Evolutionary conservation across 2,329 filamentous ascomycete species (phyloP), one percentile per base, ranked within the genome.

Genomic region (Cordyceps militaris): DNA sequence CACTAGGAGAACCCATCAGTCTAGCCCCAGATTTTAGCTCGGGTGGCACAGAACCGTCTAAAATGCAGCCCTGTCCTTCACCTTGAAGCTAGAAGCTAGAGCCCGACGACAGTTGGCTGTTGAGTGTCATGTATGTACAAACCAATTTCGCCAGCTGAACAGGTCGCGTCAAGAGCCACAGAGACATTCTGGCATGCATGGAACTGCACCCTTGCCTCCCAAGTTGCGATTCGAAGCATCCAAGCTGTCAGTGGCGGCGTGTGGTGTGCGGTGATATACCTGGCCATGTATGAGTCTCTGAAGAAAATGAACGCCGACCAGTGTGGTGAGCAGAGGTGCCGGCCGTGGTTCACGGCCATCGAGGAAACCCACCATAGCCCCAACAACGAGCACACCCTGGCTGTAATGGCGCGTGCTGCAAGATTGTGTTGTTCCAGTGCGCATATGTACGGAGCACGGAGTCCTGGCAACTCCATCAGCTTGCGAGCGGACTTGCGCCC

Each of bases 31-130:
- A 56, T 47, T 36, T 38, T 28, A 43, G 23, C 52, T 46, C n/a
- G n/a, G 30, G 28, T 55, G 52, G 42, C 52, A 42, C 23, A 30
- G 2, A 38, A 44, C 38, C 40, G 11, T 38, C 21, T 38, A 38
- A n/a, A 48, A 55, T 47, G 42, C 43, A 47, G 52, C 52, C 52
- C 32, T 55, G 52, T 47, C 7, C 42, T 47, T 4, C 28, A 26
- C 14, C 42, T 38, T 46, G 38, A 19, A 21, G 52, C 42, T 38
- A 36, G 21, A 42, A 24, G n/a, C n/a, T n/a, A n/a, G n/a, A n/a
- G n/a, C n/a, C n/a, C n/a, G n/a, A 46, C 19, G 28, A 26, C 23
- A 47, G 42, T 46, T 43, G 19, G n/a, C 52, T 7, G 5, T 14
- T 19, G 10, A 28, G 43, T 40, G 51, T 32, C 26, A 21, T 32